These are phyloP conservation scores for Rhinocladiella mackenziei DNA, from an alignment of 2,329 filamentous ascomycete species.

Conservation along the genomic window DNA sequence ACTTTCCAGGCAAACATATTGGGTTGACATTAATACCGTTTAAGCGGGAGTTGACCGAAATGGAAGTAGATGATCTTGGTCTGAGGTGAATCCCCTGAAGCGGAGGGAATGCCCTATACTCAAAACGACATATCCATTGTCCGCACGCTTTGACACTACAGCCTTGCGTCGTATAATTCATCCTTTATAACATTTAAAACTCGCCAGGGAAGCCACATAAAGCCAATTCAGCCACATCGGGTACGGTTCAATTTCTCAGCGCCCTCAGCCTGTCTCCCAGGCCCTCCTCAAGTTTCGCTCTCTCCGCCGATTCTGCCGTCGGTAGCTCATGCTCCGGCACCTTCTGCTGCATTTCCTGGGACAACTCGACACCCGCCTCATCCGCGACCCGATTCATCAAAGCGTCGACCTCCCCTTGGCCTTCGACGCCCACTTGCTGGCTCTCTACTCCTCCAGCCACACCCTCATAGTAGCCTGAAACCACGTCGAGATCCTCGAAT, in stretches of 20 bases:
- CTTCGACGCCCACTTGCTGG: constrained; percentile 46
- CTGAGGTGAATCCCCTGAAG: too few relatives aligned
- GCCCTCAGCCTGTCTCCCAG: constrained; percentile 34
- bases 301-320: constrained; percentile 25
- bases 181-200: too few relatives aligned
- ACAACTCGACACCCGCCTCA: constrained; percentile 78
- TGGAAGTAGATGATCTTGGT: too few relatives aligned
- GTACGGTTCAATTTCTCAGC: constrained; percentile 34
- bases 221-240: too few relatives aligned
- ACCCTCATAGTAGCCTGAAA: constrained; percentile 70
- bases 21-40: too few relatives aligned
- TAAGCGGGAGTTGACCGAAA: too few relatives aligned
- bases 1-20: too few relatives aligned
- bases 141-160: too few relatives aligned
- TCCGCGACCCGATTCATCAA: constrained; percentile 81
- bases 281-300: constrained; percentile 32
- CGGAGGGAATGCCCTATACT: too few relatives aligned
- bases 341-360: constrained; percentile 59
- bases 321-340: constrained; percentile 24
- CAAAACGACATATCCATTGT: too few relatives aligned
- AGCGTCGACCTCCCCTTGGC: constrained; percentile 80
- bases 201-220: too few relatives aligned
- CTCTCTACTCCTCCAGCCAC: constrained; percentile 59
- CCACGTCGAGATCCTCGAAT: constrained; percentile 50
- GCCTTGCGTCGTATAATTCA: too few relatives aligned